phyloP scores from a whole-genome alignment of 192 early-diverging fungal species.

The Coemansia furcata region DNA sequence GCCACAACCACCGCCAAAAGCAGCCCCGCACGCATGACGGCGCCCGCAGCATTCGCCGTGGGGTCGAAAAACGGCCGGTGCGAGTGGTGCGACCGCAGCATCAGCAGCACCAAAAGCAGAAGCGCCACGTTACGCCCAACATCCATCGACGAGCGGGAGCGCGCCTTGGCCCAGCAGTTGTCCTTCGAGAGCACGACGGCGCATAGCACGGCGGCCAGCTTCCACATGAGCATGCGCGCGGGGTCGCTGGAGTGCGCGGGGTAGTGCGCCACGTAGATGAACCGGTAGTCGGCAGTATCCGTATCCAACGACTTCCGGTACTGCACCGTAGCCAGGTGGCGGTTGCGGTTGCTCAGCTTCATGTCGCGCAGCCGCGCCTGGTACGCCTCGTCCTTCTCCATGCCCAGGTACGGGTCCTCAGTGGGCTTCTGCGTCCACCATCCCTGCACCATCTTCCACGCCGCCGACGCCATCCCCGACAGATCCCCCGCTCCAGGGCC shows the following conservation, averaged over 20 bases:
- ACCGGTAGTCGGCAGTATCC: slow-evolving; percentile 59
- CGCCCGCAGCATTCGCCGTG: slow-evolving; percentile 55
- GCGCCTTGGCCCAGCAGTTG: slow-evolving; percentile 58
- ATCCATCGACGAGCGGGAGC: slow-evolving; percentile 52
- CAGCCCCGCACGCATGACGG: slow-evolving; percentile 48
- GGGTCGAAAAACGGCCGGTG: slow-evolving; percentile 60
- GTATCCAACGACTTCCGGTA: slow-evolving; percentile 55
- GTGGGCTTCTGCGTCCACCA: slow-evolving; percentile 17
- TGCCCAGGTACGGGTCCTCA: slow-evolving; percentile 41
- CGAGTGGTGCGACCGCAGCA: slow-evolving; percentile 58
- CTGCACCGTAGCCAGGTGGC: slow-evolving; percentile 56
- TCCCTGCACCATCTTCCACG: slow-evolving; percentile 37
- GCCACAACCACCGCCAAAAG: slow-evolving; percentile 53
- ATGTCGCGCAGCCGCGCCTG: slow-evolving; percentile 49
- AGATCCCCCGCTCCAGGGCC: not conserved
- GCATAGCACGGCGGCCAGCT: slow-evolving; percentile 52
- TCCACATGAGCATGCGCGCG: slow-evolving; percentile 58
- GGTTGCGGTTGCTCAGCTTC: slow-evolving; percentile 44
- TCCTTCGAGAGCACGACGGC: slow-evolving; percentile 58
- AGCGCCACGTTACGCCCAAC: slow-evolving; percentile 49
- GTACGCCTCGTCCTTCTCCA: slow-evolving; percentile 51
- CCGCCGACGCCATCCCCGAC: slow-evolving; percentile 6
- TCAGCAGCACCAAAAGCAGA: slow-evolving; percentile 50
- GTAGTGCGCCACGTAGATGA: slow-evolving; percentile 57
- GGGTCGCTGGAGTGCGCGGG: slow-evolving; percentile 54